Base-by-base conservation (phyloP, 768 basidiomycete species). In the Psilocybe azurescens region DNA sequence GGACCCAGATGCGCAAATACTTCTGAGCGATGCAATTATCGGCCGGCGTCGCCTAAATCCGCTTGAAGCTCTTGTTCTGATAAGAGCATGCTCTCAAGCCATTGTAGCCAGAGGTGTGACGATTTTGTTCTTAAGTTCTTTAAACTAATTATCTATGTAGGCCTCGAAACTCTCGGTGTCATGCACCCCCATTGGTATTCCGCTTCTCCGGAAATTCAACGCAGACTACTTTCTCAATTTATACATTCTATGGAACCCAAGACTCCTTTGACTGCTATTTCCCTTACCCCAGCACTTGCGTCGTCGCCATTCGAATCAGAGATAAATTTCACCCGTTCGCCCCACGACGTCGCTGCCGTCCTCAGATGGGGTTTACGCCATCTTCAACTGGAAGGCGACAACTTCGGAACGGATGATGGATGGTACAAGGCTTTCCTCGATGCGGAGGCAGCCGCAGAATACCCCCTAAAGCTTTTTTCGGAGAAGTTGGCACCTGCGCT, bases 101-200 rank as follows among this genome's bases (percentile, higher is more conserved):
- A 90, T 94, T 54, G 75, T 81, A 41, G 79, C 86, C 49, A 82
- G 84, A 67, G 92, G 91, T 87, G 76, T 32, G 85, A 72, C 1
- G n/a, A 10, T 49, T 64, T 47, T 52, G 63, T 24, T 69, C 53
- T 28, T 63, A 20, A 48, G 18, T 67, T 32, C 63, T 33, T 33
- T 56, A 38, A 47, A 18, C 55, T 63, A 55, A 53, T 50, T 38
- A 44, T 66, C 63, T 46, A 59, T 63, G 11, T 62, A 93, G 91
- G 91, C n/a, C 79, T 93, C 54, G 90, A 93, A 71, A 87, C 89
- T 3, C 86, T 91, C 50, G 93, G 92, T 18, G 81, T 94, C 50
- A 94, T 94, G 90, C 89, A 90, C 67, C 90, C 93, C 5, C 89
- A 93, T 71, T 94, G 90, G 91, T 81, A 89, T 72, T 88, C 91